These are phyloP conservation scores for Eragrostis curvula DNA, from an alignment of 176 grass and related monocot genomes.

Conservation along the genomic window DNA sequence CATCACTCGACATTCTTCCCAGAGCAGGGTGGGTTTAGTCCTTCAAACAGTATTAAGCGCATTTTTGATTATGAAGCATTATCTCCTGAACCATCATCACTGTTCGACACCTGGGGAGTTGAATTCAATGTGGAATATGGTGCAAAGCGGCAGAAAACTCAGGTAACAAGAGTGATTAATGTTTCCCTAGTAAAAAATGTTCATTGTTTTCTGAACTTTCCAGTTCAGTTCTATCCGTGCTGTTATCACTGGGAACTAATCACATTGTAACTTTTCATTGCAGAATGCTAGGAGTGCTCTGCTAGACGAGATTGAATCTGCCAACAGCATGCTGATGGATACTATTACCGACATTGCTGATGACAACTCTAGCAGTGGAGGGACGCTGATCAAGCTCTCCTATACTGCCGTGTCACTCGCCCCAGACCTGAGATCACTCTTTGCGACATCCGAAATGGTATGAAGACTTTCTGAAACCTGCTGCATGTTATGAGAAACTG, in stretches of 20 bases:
- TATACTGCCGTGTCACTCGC: background rate
- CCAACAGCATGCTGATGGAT: conserved; percentile 35
- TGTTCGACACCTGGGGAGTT: background rate
- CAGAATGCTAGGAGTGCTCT: conserved; percentile 8
- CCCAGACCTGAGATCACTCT: background rate
- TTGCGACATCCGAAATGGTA: conserved; percentile 11
- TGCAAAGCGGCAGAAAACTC: conserved; percentile 18
- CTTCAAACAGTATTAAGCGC: conserved; percentile 24
- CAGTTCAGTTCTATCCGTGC: background rate
- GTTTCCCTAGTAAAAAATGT: background rate
- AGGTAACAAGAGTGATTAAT: background rate
- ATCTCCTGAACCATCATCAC: background rate
- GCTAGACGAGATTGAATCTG: conserved; percentile 26
- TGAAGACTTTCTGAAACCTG: background rate
- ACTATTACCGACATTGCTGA: conserved; percentile 21
- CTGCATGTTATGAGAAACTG: background rate
- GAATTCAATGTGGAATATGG: background rate
- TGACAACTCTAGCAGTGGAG: background rate
- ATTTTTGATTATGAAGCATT: background rate
- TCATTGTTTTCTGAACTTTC: conserved; percentile 9
- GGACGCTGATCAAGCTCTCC: conserved; percentile 17
- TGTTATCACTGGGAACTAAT: background rate
- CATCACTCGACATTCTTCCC: conserved; percentile 4
- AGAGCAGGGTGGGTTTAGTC: conserved; percentile 3
- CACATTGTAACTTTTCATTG: background rate